These are phyloP conservation scores for Salix caprea DNA, from an alignment of 345 rosid species.

Conservation along the genomic window DNA sequence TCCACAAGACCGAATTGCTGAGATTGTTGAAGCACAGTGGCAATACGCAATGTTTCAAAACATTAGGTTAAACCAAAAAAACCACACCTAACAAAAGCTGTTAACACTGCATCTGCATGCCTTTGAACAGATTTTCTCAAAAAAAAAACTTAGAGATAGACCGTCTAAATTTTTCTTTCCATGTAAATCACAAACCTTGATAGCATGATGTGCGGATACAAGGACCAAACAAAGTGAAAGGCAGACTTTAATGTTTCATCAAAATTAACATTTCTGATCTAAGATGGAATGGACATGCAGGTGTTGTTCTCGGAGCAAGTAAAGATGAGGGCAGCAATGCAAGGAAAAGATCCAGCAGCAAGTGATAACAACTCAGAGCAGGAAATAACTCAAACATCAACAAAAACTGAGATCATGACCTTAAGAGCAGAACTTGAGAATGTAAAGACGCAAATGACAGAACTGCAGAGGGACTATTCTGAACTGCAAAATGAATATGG, in stretches of 20 bases:
- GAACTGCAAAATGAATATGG: slow-evolving; percentile 62
- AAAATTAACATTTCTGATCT: slow-evolving; percentile 7
- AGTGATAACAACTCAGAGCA: slow-evolving; percentile 37
- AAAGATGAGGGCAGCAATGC: slow-evolving; percentile 68
- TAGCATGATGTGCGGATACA: neutral
- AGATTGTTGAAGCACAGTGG: neutral
- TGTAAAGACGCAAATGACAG: slow-evolving; percentile 51
- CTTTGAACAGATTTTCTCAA: neutral
- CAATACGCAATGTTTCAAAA: neutral
- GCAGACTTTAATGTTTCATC: neutral
- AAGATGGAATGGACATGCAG: slow-evolving; percentile 32
- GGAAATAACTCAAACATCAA: slow-evolving; percentile 38
- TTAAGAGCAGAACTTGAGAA: slow-evolving; percentile 59
- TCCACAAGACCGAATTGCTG: neutral
- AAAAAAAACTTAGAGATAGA: neutral
- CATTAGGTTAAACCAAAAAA: neutral
- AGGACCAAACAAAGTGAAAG: neutral
- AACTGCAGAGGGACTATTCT: slow-evolving; percentile 56
- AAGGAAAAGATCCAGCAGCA: slow-evolving; percentile 44
- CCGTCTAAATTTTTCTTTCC: neutral
- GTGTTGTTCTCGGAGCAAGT: slow-evolving; percentile 75
- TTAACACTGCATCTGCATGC: too few species aligned
- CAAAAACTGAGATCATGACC: slow-evolving; percentile 42
- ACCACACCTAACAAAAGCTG: neutral
- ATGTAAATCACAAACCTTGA: neutral